Base-by-base conservation (phyloP, 768 basidiomycete species). In the Lactifluus volemus region DNA sequence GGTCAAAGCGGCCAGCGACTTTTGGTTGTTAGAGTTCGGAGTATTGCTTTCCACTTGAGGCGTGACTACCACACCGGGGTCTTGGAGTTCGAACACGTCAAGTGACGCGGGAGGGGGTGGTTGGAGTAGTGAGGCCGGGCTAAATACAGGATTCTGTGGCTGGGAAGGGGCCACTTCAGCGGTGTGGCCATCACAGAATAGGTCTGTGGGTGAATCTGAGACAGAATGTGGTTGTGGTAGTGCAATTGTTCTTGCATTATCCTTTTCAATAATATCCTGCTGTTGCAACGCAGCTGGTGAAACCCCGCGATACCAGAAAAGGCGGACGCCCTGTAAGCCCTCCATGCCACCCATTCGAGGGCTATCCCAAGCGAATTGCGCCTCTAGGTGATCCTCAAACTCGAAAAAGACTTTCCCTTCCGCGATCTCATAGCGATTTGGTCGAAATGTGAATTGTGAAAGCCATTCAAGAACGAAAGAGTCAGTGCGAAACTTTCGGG, bases 321-420 rank as follows among this genome's bases (percentile, higher is more conserved):
- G 52, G 17, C 64, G 60, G 34, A 75, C 78, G 14, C 78, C 77
- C 56, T 78, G 77, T 49, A 64, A 64, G 0, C 62, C 67, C 10
- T 58, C 65, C 39, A 65, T 49, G 10, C 78, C 79, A 30, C 54
- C 55, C 65, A 81, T 70, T 60, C 73, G 75, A 0, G 78, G 79
- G 63, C 81, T 83, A 30, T 68, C 68, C 77, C 79, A 84, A 42
- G 79, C 81, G 55, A 71, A 74, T 53, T 74, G 67, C 10, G 83
- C 82, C 14, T 75, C 58, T 32, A 76, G 76, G 25, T 74, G 72
- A 9, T 73, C 75, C 2, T 73, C 65, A 67, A 83, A 84, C 70
- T 83, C 81, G 4, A 84, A 67, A 25, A 85, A 69, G 1, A 78
- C 80, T 65, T 79, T 83, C 9, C 72, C 77, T 5, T 61, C 71